Evolutionary conservation across 2,329 filamentous ascomycete genomes (phyloP), one percentile per base, ranked within the genome.

Genomic region (Chaetomiaceae sp.): DNA sequence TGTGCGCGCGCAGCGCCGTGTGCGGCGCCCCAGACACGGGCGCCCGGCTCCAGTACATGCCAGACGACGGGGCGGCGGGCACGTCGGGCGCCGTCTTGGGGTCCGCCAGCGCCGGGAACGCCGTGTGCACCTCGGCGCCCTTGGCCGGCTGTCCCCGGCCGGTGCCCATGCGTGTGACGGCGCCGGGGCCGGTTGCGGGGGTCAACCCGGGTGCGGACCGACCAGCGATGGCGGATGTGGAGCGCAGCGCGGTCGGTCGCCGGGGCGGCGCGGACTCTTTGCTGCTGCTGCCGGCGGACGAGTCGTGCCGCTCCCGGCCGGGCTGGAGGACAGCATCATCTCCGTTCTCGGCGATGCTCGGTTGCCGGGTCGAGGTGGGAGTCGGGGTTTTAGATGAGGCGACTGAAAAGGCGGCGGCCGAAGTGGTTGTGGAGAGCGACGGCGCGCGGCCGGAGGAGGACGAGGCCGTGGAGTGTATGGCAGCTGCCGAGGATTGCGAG

Each of bases 21-120:
- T 81, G 79, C 32, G 78, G 68, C 20, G 72, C 68, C 20, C 82
- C 82, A 3, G 81, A 84, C n/a, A 78, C 72, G 7, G 76, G 77
- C 9, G 81, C 81, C 29, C 72, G 74, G 43, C 79, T 83, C 81
- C 82, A 85, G 67, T 86, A 86, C 81, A 86, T 85, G 57, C 81
- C 82, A 39, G 79, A 82, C 15, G 82, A 76, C 20, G 82, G 82
- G 14, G 82, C 80, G 3, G 75, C 69, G 9, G 74, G 70, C 15
- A 85, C 79, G 48, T 83, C 75, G 6, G 78, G 74, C 1, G 76
- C 76, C 20, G 73, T 74, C 37, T 67, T 68, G 10, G 76, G 71
- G 55, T 79, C 73, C 29, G 73, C 74, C 4, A 83, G 68, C n/a
- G 76, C 68, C 27, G 80, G 80, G 39, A 78, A 80, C 2, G 71